These are phyloP conservation scores for Clonostachys chloroleuca DNA, from an alignment of 2,329 filamentous ascomycete species.

Conservation along the genomic window DNA sequence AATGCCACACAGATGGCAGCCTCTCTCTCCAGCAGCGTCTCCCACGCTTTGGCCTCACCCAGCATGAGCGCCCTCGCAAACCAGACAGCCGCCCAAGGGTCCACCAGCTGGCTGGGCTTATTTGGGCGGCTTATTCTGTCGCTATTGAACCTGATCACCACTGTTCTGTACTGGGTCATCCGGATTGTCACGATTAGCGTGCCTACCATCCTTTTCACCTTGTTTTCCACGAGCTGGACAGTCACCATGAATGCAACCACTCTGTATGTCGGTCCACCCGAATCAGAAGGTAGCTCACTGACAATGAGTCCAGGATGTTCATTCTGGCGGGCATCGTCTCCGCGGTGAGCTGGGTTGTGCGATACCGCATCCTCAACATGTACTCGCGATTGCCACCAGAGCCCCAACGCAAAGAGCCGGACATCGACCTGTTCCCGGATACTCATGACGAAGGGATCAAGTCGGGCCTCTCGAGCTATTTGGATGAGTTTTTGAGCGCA, in stretches of 20 bases:
- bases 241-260: constrained; percentile 99
- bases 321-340: constrained; percentile 74
- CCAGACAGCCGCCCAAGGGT: constrained; percentile 26
- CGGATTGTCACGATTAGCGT: constrained; percentile 84
- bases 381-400: constrained; percentile 92
- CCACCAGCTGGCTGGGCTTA: constrained; percentile 53
- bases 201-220: constrained; percentile 81
- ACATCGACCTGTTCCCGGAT: constrained; percentile 92
- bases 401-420: constrained; percentile 91
- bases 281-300: constrained; percentile 7
- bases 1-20: constrained; percentile 25
- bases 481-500: constrained; percentile 95
- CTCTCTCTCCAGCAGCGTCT: constrained; percentile 23
- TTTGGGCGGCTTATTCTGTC: constrained; percentile 50
- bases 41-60: constrained; percentile 19
- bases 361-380: constrained; percentile 96
- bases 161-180: constrained; percentile 71
- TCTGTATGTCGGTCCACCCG: constrained; percentile 50
- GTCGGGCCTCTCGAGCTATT: constrained; percentile 87
- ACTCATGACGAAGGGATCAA: constrained; percentile 87
- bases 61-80: constrained; percentile 25
- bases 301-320: constrained; percentile 53
- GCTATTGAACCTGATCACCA: constrained; percentile 50
- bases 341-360: constrained; percentile 87
- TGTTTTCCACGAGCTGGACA: constrained; percentile 89